These are phyloP conservation scores for Venturia nashicola DNA, from an alignment of 2,329 filamentous ascomycete genomes.

Conservation along the genomic window DNA sequence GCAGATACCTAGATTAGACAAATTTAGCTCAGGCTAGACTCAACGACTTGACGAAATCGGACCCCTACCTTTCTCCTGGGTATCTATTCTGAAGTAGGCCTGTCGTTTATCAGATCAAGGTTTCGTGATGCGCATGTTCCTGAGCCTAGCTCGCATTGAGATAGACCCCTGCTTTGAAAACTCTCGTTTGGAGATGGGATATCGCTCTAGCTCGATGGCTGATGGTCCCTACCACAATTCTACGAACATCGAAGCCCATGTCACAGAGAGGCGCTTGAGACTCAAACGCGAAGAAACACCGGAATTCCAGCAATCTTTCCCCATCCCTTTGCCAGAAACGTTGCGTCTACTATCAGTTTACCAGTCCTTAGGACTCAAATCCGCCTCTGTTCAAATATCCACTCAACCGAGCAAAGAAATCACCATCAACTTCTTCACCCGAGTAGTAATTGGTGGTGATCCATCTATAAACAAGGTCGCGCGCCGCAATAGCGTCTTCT, in stretches of 20 bases:
- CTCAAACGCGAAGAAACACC: too few relatives aligned
- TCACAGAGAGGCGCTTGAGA: too few relatives aligned
- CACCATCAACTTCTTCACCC: neutral
- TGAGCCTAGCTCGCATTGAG: too few relatives aligned
- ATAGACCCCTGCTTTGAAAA: too few relatives aligned
- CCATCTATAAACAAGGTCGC: conserved; percentile 30
- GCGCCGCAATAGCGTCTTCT: conserved; percentile 33
- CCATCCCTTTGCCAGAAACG: neutral
- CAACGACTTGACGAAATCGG: neutral
- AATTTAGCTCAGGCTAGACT: neutral
- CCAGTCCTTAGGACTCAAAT: neutral
- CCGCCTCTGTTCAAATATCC: neutral
- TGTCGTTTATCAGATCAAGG: too few relatives aligned
- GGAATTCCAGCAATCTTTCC: neutral
- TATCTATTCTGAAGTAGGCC: too few relatives aligned
- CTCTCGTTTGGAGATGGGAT: too few relatives aligned
- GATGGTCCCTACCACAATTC: too few relatives aligned
- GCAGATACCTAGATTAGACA: neutral
- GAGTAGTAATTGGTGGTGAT: neutral
- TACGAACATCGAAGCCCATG: too few relatives aligned
- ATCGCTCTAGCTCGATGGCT: too few relatives aligned
- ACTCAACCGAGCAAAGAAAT: neutral
- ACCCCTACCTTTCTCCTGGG: neutral
- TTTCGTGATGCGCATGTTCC: too few relatives aligned
- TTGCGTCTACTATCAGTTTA: neutral